A percentile compares a stretch with the other conserved stretches of the same genome.
These are phyloP conservation scores for Cutaneotrichosporon sp. DNA, from an alignment of 1,284 basidiomycete genomes.

Conservation along the genomic window DNA sequence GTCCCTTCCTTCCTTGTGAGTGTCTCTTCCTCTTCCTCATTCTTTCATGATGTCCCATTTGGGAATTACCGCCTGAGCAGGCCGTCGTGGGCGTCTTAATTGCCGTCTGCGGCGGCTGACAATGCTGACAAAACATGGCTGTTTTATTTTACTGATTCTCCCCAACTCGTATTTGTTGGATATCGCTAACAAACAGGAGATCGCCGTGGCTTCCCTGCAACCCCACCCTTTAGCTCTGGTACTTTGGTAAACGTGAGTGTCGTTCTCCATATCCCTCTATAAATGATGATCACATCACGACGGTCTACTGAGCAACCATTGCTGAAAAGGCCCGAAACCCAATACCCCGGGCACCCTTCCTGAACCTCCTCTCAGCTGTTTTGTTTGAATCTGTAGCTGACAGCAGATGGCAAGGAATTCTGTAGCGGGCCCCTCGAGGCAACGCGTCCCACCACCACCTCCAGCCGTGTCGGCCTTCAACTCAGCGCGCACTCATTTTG, in stretches of 20 bases:
- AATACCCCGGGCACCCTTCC: conserved; percentile 40
- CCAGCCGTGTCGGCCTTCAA: conserved; percentile 44
- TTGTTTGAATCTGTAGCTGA: conserved; percentile 8
- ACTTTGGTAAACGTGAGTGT: not conserved
- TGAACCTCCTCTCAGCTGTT: conserved; percentile 20
- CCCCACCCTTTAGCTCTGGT: not conserved
- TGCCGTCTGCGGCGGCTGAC: conserved; percentile 25
- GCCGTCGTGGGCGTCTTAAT: conserved; percentile 30
- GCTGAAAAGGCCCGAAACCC: conserved; percentile 45
- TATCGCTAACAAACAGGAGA: conserved; percentile 18
- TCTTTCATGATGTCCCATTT: conserved; percentile 43
- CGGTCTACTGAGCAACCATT: conserved; percentile 45
- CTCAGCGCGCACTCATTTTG: conserved; percentile 40
- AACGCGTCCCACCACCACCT: conserved; percentile 42
- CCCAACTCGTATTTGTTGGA: not conserved
- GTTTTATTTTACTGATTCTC: conserved; percentile 48
- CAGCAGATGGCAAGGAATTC: conserved; percentile 38
- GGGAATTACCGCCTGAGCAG: conserved; percentile 50
- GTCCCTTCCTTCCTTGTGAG: conserved; percentile 7
- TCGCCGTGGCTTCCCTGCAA: not conserved
- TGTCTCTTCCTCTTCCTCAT: conserved; percentile 3
- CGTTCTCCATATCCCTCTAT: conserved; percentile 14
- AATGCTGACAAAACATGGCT: conserved; percentile 49
- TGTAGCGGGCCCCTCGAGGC: conserved; percentile 41
- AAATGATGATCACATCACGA: conserved; percentile 48